These are phyloP conservation scores for Myrica gale DNA, from an alignment of 306 rosid genomes.

Conservation along the genomic window DNA sequence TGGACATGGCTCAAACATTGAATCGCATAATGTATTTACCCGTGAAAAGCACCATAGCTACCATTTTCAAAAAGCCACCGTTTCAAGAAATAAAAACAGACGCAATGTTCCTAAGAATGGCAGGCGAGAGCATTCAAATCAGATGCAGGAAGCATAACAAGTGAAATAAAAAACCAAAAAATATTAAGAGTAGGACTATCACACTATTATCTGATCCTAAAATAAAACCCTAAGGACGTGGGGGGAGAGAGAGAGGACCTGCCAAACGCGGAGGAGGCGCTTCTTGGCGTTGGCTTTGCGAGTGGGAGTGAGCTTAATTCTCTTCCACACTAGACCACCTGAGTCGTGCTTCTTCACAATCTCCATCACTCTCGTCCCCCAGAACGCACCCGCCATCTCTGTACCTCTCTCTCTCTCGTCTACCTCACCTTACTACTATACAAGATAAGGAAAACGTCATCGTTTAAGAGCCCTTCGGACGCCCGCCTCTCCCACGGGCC, in stretches of 20 bases:
- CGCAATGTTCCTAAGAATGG: neutral
- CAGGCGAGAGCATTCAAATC: neutral
- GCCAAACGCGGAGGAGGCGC: constrained; percentile 95
- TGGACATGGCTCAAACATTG: no score
- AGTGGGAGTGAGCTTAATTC: constrained; percentile 85
- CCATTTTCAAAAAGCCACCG: no score
- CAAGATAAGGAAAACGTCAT: no score
- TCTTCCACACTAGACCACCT: constrained; percentile 87
- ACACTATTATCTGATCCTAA: neutral
- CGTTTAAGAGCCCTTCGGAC: no score
- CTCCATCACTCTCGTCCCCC: constrained; percentile 82
- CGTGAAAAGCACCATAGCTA: no score
- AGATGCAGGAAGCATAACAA: neutral
- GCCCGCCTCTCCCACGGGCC: no score
- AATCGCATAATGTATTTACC: no score
- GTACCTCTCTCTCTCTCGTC: neutral
- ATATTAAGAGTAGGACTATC: neutral
- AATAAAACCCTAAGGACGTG: constrained; percentile 21
- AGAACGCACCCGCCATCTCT: constrained; percentile 70
- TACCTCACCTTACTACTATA: no score
- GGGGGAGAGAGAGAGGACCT: constrained; percentile 39
- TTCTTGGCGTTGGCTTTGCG: constrained; percentile 94
- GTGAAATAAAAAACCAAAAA: neutral
- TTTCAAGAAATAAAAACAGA: no score
- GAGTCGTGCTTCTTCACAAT: constrained; percentile 96